Percentiles rank a stretch among this genome's conserved stretches.
phyloP scores from a whole-genome alignment of 257 asterid species.

The Gynochthodes officinalis region DNA sequence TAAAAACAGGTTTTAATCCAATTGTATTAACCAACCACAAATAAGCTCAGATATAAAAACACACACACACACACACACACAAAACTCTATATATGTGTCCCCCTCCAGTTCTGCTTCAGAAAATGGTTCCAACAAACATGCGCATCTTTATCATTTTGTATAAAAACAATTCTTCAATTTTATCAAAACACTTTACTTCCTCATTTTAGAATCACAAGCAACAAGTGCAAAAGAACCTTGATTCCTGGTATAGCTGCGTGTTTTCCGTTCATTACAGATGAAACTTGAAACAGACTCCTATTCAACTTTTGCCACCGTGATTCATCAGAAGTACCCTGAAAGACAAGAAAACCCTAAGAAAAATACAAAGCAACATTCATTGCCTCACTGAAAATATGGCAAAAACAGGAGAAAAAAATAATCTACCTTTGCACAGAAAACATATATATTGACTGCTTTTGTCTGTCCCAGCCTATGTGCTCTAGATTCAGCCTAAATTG shows the following conservation, averaged over 20 bases:
- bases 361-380: background rate
- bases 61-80: background rate
- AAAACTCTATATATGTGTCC: background rate
- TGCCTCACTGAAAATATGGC: background rate
- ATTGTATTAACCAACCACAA: background rate
- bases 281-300: slow-evolving; percentile 72
- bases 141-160: background rate
- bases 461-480: slow-evolving; percentile 96
- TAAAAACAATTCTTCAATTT: background rate
- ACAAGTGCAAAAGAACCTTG: slow-evolving; percentile 44
- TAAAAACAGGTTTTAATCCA: background rate
- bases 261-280: slow-evolving; percentile 85
- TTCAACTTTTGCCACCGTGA: slow-evolving; percentile 76
- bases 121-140: background rate
- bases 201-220: background rate
- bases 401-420: slow-evolving; percentile 12
- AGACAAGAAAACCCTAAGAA: slow-evolving; percentile 14
- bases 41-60: background rate
- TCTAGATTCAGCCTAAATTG: slow-evolving; percentile 89
- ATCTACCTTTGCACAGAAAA: slow-evolving; percentile 91
- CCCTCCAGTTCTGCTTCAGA: background rate
- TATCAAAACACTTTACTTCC: background rate
- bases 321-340: slow-evolving; percentile 89
- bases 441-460: slow-evolving; percentile 74
- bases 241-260: slow-evolving; percentile 57